Evolutionary conservation across 164 flowering plant genomes (phyloP).

Genomic region (Echeveria elegans): DNA sequence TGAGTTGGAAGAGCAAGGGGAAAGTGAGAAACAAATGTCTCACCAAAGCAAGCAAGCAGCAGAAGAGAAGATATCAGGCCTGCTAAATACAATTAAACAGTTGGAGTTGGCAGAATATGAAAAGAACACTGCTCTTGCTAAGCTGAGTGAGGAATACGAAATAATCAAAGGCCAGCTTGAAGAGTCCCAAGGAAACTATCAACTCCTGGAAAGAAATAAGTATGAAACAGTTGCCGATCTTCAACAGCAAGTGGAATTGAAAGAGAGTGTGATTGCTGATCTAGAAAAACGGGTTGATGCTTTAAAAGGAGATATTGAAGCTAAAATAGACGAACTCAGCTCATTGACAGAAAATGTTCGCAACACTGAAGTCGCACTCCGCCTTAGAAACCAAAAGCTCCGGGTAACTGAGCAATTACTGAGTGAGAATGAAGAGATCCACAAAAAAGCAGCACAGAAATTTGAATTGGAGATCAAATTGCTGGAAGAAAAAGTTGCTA

Average conservation of each 20-base stretch:
- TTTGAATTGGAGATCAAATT: constrained; percentile 20
- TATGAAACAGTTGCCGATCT: constrained; percentile 32
- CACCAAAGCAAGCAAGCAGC: constrained; percentile 14
- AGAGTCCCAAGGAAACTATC: constrained; percentile 24
- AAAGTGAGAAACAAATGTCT: constrained; percentile 24
- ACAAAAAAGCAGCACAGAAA: constrained; percentile 19
- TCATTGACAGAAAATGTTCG: constrained; percentile 25
- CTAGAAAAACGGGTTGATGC: constrained; percentile 22
- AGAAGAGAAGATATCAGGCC: constrained; percentile 25
- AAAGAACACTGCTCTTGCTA: constrained; percentile 22
- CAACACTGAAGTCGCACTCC: constrained; percentile 36
- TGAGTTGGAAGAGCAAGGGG: constrained; percentile 25
- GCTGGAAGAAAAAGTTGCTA: constrained; percentile 26
- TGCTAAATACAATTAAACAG: constrained; percentile 15
- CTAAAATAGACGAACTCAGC: constrained; percentile 30
- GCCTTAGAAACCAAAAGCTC: constrained; percentile 47
- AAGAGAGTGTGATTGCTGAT: constrained; percentile 22
- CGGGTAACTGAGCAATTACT: constrained; percentile 42
- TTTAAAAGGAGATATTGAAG: constrained; percentile 31
- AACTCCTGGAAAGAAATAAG: constrained; percentile 24
- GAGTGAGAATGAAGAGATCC: constrained; percentile 35
- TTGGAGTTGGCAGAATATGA: constrained; percentile 22
- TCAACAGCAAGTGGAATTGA: constrained; percentile 18
- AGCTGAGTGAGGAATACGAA: constrained; percentile 27
- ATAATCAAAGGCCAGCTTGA: constrained; percentile 19